Evolutionary conservation across 306 rosid genomes (phyloP).

Genomic region (Cucurbita argyrosperma): DNA sequence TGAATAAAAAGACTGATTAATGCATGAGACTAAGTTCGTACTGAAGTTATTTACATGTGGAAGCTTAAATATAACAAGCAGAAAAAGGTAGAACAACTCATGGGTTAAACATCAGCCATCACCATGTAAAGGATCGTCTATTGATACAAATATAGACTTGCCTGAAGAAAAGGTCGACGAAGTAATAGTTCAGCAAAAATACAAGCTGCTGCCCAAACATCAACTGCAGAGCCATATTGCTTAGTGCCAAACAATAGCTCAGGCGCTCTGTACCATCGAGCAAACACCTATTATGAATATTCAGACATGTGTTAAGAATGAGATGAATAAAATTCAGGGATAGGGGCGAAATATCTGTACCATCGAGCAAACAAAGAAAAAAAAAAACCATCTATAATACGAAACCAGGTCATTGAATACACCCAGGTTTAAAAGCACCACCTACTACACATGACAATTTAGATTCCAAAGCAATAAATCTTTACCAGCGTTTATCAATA

Average conservation of each 20-base stretch:
- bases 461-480: slow-evolving; percentile 1
- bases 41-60: neutral
- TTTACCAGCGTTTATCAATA: neutral
- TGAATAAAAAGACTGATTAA: neutral
- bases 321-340: neutral
- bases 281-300: slow-evolving; percentile 53
- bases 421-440: neutral
- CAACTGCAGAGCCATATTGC: slow-evolving; percentile 90
- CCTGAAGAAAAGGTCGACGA: slow-evolving; percentile 92
- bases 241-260: slow-evolving; percentile 86
- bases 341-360: neutral
- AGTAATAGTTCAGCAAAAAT: slow-evolving; percentile 87
- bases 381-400: neutral
- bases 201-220: slow-evolving; percentile 99
- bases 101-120: neutral
- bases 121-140: no score
- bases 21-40: neutral
- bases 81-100: neutral
- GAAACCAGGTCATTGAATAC: neutral
- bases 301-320: neutral
- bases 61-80: neutral
- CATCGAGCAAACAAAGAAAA: neutral
- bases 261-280: slow-evolving; percentile 99
- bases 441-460: neutral
- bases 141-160: neutral